Percentiles rank a stretch among this genome's conserved stretches.
Conservation (phyloP, 1,284 basidiomycete genomes). For the Ceratobasidium papillatum region DNA sequence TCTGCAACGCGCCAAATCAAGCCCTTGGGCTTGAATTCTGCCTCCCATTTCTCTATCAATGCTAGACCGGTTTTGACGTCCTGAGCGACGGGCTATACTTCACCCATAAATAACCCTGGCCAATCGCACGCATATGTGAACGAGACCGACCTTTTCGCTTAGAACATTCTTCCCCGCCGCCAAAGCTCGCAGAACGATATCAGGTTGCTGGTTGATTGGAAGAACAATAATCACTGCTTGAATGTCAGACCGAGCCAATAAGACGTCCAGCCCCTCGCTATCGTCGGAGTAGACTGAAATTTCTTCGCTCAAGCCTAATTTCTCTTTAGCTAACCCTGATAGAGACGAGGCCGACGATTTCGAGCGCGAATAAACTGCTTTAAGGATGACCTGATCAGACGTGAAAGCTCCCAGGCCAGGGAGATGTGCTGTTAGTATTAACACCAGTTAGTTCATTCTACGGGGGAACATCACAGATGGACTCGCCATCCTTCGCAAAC, state of each 20-base stretch:
- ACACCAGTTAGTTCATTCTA: neutral
- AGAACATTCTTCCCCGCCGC: conserved; percentile 79
- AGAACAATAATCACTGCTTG: conserved; percentile 76
- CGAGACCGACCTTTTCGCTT: conserved; percentile 67
- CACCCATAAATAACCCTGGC: neutral
- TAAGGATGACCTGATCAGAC: conserved; percentile 59
- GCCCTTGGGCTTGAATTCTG: conserved; percentile 69
- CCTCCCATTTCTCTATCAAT: conserved; percentile 73
- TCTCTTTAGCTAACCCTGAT: conserved; percentile 57
- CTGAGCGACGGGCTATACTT: conserved; percentile 67
- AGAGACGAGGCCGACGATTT: conserved; percentile 65
- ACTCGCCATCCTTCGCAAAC: conserved; percentile 72
- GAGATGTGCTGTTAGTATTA: conserved; percentile 63
- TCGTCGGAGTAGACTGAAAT: conserved; percentile 64
- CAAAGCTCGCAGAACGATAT: conserved; percentile 63
- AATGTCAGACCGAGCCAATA: conserved; percentile 73
- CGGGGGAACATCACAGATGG: neutral
- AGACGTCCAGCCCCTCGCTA: conserved; percentile 61
- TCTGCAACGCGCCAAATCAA: conserved; percentile 87
- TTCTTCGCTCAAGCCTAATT: conserved; percentile 55
- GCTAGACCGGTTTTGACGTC: conserved; percentile 69
- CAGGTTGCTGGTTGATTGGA: conserved; percentile 79
- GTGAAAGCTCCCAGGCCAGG: conserved; percentile 69
- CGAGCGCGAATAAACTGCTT: conserved; percentile 82
- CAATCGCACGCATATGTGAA: neutral